Evolutionary conservation across 352 stramenopile species (phyloP), one percentile per base, ranked within the genome.

Genomic region (Globisporangium rhizosaccharum): DNA sequence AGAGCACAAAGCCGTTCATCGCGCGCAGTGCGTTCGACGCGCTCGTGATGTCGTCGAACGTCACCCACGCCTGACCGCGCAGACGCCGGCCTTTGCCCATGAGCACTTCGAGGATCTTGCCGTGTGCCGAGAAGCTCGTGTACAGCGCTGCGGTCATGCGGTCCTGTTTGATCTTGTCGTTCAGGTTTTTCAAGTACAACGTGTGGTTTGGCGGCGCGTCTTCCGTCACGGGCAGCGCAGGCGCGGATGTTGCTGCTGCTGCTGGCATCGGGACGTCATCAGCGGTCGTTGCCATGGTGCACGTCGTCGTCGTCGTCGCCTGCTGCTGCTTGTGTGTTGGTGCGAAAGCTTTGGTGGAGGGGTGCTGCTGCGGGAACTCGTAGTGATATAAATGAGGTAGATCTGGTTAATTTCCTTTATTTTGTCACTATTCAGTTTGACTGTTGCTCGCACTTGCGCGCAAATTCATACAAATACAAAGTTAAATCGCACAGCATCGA

Each of bases 141-240:
- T 98, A 96, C 10, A 98, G 73, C 26, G 82, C 72, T 47, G 87
- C 89, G 72, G 97, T 98, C 66, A 97, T 84, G 56, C 82, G 82
- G 25, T 94, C 79, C 56, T 82, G 71, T 72, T 98, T 98, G 76
- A 97, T 96, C 74, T 98, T 97, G 67, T 98, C 91, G 53, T 97
- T 96, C 47, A 97, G 76, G 73, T 98, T 98, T 70, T 96, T 94
- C 48, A 97, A 61, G 70, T 98, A 98, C n/a, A 98, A 72, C 56
- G 90, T 97, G 65, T 97, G 77, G 71, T 94, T 96, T 11, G 90
- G 88, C 66, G 77, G 81, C 61, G 76, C 70, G 59, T 91, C 85
- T 62, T 75, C 79, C 14, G 72, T 84, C 56, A 37, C 9, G 10
- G n/a, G 53, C 41, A 25, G 25, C 37, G 45, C 42, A 28, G 53